Evolutionary conservation across 805 yeast genomes (phyloP), one percentile per base, ranked within the genome.

Genomic region (Candida krabiensis): DNA sequence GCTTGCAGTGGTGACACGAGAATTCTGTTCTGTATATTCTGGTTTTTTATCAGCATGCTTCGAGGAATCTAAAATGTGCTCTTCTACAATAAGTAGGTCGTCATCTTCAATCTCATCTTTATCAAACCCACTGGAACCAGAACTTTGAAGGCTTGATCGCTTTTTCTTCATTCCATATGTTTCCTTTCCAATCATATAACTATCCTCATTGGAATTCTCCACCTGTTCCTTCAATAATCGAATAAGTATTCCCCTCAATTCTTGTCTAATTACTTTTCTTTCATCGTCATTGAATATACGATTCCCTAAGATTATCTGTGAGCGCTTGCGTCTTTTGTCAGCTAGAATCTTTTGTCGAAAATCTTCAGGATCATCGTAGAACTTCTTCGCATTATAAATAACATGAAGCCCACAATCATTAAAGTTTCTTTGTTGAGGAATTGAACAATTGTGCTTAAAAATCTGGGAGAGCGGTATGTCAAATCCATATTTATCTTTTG

Each of bases 371-470:
- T 75, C 61, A 17, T 64, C 63, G 31, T 83, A 66, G 61, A 86
- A 80, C 45, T 73, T 77, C 40, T 69, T 66, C 9, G 82, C 71
- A 50, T 85, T 89, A 49, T 82, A 82, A 12, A 93, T 82, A 2
- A 91, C 86, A 63, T 86, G 96, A 15, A 93, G 78, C 1, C 99
- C 99, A 66, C 99, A 93, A 58, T 93, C 99, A 56, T 89, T 86
- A 63, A 82, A 80, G 58, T 93, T 93, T 21, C 80, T 79, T 55
- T 93, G 99, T 41, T 73, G 79, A 1, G 97, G 96, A 0, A 88
- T 93, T 4, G 66, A 55, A 16, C 56, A 47, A 8, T 38, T 37
- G 30, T 49, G 33, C 27, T 50, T 47, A 5, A 33, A 59, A 16
- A 90, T 75, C 29, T 67, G 70, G 4, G 63, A 58, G 9, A 67